Evolutionary conservation across 202 grass and related monocot genomes (phyloP), one percentile per base, ranked within the genome.

Genomic region (Panicum virgatum): DNA sequence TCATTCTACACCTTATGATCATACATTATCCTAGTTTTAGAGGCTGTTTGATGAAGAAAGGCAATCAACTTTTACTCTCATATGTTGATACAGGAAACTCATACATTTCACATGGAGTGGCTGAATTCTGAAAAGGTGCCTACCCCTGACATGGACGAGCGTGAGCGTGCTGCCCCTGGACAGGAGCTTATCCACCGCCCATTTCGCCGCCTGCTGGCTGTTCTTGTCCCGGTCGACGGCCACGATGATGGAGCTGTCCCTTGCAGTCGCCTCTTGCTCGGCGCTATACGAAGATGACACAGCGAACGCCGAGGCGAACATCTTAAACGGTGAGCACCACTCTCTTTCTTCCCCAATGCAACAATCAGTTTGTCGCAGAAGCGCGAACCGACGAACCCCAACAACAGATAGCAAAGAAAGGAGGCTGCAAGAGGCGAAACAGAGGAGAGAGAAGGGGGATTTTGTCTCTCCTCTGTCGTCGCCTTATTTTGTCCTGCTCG

Each of bases 171-270:
- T 73, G 18, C 72, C 84, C 75, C 90, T 94, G 23, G 53, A 19
- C 26, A 92, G 70, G 67, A 97, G 89, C 67, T 73, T 48, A 62
- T 94, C 94, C 66, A 94, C 94, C 12, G 91, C 86, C 94, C 94
- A 97, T 88, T 85, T 97, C 4, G 87, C 87, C 3, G 94, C 94
- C 14, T 94, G 89, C 70, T 87, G 91, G 82, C 89, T 97, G 85
- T 94, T 94, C 82, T 97, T 97, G 73, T 97, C 91, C 73, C 79
- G 67, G 52, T 97, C 94, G 0, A 97, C 86, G 5, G 89, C 94
- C 51, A 94, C 87, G 3, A 91, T 80, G 42, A 75, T 92, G 20
- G 78, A 57, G 50, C 75, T 77, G 7, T 81, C 85, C 66, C 78
- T 73, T 12, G 69, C 43, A 19, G 20, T 11, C 34, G 20, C 11